A percentile compares a stretch with the other conserved stretches of the same genome.
Evolutionary conservation across 2,329 filamentous ascomycete species (phyloP).

Genomic region (Aspergillus ochraceoroseus): DNA sequence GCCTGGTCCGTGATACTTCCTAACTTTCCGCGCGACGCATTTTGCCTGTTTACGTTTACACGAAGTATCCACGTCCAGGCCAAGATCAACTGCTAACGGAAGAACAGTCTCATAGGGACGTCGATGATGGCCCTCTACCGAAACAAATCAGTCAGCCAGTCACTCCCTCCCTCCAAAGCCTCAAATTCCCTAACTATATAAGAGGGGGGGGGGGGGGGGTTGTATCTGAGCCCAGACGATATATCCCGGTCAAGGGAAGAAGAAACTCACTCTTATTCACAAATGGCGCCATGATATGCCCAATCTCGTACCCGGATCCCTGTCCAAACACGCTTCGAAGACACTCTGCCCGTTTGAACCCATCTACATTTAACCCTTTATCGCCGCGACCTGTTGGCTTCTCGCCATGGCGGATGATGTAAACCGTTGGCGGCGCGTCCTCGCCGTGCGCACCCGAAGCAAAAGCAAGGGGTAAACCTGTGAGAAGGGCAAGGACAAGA

Average conservation of each 20-base stretch:
- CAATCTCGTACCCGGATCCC: constrained; percentile 25
- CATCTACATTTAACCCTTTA: constrained; percentile 25
- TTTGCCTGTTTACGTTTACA: constrained; percentile 24
- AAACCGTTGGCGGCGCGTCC: constrained; percentile 29
- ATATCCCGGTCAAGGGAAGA: neutral
- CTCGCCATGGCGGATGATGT: constrained; percentile 32
- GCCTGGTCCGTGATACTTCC: constrained; percentile 22
- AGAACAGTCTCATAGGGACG: constrained; percentile 25
- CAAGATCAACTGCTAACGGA: constrained; percentile 28
- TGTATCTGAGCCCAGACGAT: neutral
- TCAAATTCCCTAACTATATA: too few species aligned
- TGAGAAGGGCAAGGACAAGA: too few species aligned
- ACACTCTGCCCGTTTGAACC: constrained; percentile 27
- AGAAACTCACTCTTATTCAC: constrained; percentile 21
- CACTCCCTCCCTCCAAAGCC: too few species aligned
- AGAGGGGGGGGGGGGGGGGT: too few species aligned
- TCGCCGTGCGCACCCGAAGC: too few species aligned
- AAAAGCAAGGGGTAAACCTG: too few species aligned
- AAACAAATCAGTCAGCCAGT: neutral
- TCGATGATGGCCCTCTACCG: constrained; percentile 17
- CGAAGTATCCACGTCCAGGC: constrained; percentile 25
- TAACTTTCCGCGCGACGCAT: constrained; percentile 24
- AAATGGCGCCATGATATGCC: constrained; percentile 28
- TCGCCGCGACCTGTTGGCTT: constrained; percentile 24
- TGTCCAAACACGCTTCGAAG: constrained; percentile 27